Base-by-base conservation (phyloP, 495 filamentous ascomycete species). In the Neurospora tetrasperma region DNA sequence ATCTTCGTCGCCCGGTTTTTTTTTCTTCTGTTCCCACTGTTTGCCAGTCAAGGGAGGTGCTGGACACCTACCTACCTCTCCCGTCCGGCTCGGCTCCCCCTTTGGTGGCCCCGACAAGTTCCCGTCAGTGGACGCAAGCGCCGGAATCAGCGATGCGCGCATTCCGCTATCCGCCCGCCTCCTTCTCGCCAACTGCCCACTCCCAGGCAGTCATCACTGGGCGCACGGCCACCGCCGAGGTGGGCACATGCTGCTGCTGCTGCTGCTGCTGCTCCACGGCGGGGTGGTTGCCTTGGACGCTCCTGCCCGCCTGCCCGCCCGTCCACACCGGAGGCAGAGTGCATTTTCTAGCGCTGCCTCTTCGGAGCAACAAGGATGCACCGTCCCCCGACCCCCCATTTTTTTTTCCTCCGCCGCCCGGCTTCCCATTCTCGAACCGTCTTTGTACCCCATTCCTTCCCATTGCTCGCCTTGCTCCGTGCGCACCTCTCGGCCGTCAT, bases 381-480 rank as follows among this genome's bases (percentile, higher is more conserved):
- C 54, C 54, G 27, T 23, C 23, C 54, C 27, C 54, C 54, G 54
- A 62, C 54, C 54, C 54, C 78, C 78, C 75, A 75, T 73, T 75
- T 80, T 80, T 62, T 79, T 31, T 31, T 31, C 27, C 27, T 79
- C 74, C 74, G 74, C 79, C 76, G 72, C 78, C 78, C 76, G 79
- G 76, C 74, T 74, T 73, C 72, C 74, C 76, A 75, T 78, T 77
- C 77, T 76, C 74, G 74, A 76, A 78, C 73, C 74, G 76, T 76
- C 76, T 27, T 72, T 62, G 54, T 62, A 35, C 59, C 74, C 62
- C 73, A 76, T 70, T 74, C 74, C 75, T 73, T 71, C 74, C 70
- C 69, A 31, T 70, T 78, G 76, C 77, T 76, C 78, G 73, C 70
- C 69, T 70, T 79, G 76, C 77, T 77, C 78, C 78, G 78, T 80